phyloP scores from a whole-genome alignment of 495 filamentous ascomycete species.

The Neurospora hispaniola region DNA sequence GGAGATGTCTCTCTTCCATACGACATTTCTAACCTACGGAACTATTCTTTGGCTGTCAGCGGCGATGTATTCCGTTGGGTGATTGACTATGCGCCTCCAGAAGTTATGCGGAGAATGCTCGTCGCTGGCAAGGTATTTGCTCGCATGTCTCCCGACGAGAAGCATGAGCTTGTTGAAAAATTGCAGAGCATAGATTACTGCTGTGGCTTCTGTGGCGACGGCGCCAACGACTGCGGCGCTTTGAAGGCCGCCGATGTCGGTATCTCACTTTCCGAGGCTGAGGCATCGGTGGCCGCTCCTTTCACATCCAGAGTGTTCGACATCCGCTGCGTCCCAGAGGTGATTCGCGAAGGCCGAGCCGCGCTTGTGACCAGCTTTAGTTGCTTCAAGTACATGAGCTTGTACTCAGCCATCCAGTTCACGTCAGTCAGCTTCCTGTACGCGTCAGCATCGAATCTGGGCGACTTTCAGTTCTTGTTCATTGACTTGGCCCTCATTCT shows the following conservation, averaged over 20 bases:
- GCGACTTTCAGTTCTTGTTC: constrained; percentile 96
- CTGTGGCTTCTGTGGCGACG: constrained; percentile 94
- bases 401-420: constrained; percentile 99
- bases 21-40: constrained; percentile 62
- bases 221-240: constrained; percentile 96
- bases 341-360: constrained; percentile 91
- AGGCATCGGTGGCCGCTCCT: constrained; percentile 94
- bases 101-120: constrained; percentile 73
- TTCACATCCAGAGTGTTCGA: constrained; percentile 96
- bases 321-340: constrained; percentile 88
- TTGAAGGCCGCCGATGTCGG: constrained; percentile 97
- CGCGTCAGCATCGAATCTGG: constrained; percentile 87
- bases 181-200: constrained; percentile 95
- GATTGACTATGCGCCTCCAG: constrained; percentile 73
- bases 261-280: constrained; percentile 96
- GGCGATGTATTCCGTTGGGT: constrained; percentile 97
- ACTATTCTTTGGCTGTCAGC: constrained; percentile 80
- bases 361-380: constrained; percentile 96
- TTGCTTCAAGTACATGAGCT: constrained; percentile 99
- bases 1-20: constrained; percentile 77
- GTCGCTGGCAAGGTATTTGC: constrained; percentile 90
- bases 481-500: constrained; percentile 90
- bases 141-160: constrained; percentile 98
- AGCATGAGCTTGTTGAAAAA: constrained; percentile 95
- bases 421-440: constrained; percentile 98